These are phyloP conservation scores for Panaeolus papilionaceus DNA, from an alignment of 768 basidiomycete genomes.

Conservation along the genomic window DNA sequence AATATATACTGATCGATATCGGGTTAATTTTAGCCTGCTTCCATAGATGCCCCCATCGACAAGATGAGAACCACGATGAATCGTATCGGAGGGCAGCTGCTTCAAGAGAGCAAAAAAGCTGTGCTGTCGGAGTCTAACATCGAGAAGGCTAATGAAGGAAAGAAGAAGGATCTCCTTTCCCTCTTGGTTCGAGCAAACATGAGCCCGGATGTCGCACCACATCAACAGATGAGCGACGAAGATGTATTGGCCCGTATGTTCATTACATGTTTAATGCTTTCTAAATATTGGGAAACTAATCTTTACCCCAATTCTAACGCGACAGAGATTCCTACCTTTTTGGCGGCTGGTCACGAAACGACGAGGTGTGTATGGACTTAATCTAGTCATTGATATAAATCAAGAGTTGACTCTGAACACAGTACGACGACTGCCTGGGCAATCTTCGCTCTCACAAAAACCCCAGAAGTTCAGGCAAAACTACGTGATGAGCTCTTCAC, in stretches of 20 bases:
- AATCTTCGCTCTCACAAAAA: constrained; percentile 46
- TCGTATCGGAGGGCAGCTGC: constrained; percentile 55
- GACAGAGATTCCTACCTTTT: constrained; percentile 51
- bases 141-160: constrained; percentile 35
- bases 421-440: neutral
- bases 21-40: constrained; percentile 35
- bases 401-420: constrained; percentile 17
- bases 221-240: constrained; percentile 48
- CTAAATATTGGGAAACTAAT: no score
- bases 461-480: constrained; percentile 53
- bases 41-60: constrained; percentile 35
- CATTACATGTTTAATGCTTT: constrained; percentile 36
- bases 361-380: constrained; percentile 43
- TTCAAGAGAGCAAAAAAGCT: constrained; percentile 54
- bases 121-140: constrained; percentile 34
- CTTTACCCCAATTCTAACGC: no score
- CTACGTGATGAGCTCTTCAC: constrained; percentile 61
- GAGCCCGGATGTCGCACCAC: constrained; percentile 53
- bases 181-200: constrained; percentile 64
- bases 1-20: constrained; percentile 27
- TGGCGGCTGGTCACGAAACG: constrained; percentile 61
- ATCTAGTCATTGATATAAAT: constrained; percentile 63
- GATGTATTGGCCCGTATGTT: constrained; percentile 42
- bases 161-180: constrained; percentile 58
- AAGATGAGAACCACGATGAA: constrained; percentile 47